Conservation (phyloP, 148 eudicot genomes). For the Polygonum aviculare region DNA sequence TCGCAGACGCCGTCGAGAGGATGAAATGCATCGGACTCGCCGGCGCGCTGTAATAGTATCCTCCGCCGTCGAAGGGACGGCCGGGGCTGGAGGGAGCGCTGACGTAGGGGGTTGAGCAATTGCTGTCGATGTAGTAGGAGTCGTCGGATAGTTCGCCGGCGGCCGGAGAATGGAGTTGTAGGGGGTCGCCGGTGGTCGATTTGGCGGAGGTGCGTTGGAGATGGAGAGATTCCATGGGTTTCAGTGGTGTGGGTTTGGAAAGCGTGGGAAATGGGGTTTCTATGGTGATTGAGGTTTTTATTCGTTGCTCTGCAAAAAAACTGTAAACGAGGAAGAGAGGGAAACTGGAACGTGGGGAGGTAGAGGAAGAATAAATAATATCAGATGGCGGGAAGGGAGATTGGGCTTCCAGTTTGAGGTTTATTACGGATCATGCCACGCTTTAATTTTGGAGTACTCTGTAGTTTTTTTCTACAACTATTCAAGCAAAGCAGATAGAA, state of each 20-base stretch:
- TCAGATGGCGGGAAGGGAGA: neutral
- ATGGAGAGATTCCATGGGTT: constrained; percentile 25
- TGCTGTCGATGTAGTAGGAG: constrained; percentile 38
- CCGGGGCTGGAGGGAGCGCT: constrained; percentile 85
- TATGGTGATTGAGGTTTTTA: neutral
- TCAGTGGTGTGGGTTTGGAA: constrained; percentile 10
- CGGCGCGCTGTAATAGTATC: constrained; percentile 85
- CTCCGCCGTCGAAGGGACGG: constrained; percentile 26
- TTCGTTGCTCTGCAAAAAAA: neutral
- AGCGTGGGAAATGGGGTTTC: constrained; percentile 6
- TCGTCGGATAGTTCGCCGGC: constrained; percentile 18
- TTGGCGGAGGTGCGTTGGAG: constrained; percentile 14
- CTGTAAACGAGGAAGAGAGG: constrained; percentile 7
- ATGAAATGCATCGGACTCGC: constrained; percentile 74
- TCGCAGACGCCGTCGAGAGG: constrained; percentile 22
- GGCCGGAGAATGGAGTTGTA: constrained; percentile 2
- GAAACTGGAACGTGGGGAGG: neutral
- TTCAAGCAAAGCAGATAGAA: neutral
- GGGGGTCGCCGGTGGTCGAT: constrained; percentile 3
- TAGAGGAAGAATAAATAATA: neutral
- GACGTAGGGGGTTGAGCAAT: constrained; percentile 77
- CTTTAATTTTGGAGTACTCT: too few relatives aligned
- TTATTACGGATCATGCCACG: neutral
- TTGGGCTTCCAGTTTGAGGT: neutral
- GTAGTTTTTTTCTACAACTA: neutral